phyloP scores from a whole-genome alignment of 2,329 filamentous ascomycete species.

The Thermochaetoides dissita region DNA sequence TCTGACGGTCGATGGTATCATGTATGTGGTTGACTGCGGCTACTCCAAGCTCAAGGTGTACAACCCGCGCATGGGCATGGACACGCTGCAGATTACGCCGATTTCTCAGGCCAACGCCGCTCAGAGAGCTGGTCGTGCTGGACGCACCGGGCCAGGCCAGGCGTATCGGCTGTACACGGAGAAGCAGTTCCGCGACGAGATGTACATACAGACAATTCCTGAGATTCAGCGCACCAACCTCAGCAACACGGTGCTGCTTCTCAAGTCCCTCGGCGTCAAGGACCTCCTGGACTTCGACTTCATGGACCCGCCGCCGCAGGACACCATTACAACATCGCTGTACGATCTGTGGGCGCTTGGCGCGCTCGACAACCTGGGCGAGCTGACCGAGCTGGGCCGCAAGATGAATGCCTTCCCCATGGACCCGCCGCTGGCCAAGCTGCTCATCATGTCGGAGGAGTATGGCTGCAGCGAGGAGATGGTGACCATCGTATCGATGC shows the following conservation, averaged over 20 bases:
- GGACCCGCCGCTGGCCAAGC: conserved; percentile 89
- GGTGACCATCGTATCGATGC: conserved; percentile 95
- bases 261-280: conserved; percentile 89
- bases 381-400: conserved; percentile 71
- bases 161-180: conserved; percentile 91
- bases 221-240: conserved; percentile 96
- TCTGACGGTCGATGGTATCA: conserved; percentile 95
- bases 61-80: conserved; percentile 98
- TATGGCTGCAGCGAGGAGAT: conserved; percentile 96
- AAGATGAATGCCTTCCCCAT: conserved; percentile 98
- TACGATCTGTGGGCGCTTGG: conserved; percentile 96
- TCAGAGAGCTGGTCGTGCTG: conserved; percentile 84
- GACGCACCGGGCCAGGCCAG: conserved; percentile 87
- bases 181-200: conserved; percentile 84
- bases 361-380: conserved; percentile 83
- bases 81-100: conserved; percentile 92
- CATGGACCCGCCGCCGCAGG: conserved; percentile 96
- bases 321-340: conserved; percentile 91
- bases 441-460: conserved; percentile 79
- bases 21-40: conserved; percentile 94
- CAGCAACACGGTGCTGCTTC: conserved; percentile 80
- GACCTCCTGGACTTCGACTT: conserved; percentile 95
- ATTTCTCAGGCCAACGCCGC: conserved; percentile 94
- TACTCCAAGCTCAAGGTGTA: conserved; percentile 98
- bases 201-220: conserved; percentile 93